Conservation (phyloP, 345 rosid genomes). For the Citrus hindsii region DNA sequence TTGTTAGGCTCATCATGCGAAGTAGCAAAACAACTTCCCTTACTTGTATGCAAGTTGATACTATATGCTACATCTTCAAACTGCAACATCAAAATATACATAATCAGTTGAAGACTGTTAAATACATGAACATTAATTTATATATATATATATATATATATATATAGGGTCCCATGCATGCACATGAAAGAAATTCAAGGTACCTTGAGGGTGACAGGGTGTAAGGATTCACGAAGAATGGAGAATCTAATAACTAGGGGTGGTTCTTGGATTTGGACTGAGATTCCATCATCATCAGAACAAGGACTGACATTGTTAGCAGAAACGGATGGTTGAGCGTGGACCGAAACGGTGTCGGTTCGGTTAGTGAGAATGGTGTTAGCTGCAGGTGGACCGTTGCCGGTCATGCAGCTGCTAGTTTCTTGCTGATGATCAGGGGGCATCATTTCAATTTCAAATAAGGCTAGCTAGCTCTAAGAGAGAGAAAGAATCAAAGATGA, state of each 20-base stretch:
- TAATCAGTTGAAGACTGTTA: background rate
- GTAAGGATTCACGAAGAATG: conserved; percentile 46
- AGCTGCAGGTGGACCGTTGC: conserved; percentile 13
- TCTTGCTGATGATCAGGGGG: conserved; percentile 66
- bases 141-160: too few relatives aligned
- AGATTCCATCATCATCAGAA: conserved; percentile 21
- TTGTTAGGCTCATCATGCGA: conserved; percentile 53
- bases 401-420: conserved; percentile 9
- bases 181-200: too few relatives aligned
- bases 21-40: conserved; percentile 25
- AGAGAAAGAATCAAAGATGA: background rate
- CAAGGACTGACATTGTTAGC: conserved; percentile 38
- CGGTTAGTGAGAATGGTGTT: conserved; percentile 25
- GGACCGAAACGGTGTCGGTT: conserved; percentile 39
- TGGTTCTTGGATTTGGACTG: conserved; percentile 17
- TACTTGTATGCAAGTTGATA: conserved; percentile 29
- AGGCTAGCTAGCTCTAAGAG: background rate
- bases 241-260: conserved; percentile 38
- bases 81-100: conserved; percentile 31
- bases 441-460: conserved; percentile 31
- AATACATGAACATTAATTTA: background rate
- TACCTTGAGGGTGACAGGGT: conserved; percentile 76
- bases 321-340: conserved; percentile 43
- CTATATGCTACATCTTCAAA: conserved; percentile 71
- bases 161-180: background rate